phyloP scores from a whole-genome alignment of 139 green algal species.

The Desmodesmus armatus region DNA sequence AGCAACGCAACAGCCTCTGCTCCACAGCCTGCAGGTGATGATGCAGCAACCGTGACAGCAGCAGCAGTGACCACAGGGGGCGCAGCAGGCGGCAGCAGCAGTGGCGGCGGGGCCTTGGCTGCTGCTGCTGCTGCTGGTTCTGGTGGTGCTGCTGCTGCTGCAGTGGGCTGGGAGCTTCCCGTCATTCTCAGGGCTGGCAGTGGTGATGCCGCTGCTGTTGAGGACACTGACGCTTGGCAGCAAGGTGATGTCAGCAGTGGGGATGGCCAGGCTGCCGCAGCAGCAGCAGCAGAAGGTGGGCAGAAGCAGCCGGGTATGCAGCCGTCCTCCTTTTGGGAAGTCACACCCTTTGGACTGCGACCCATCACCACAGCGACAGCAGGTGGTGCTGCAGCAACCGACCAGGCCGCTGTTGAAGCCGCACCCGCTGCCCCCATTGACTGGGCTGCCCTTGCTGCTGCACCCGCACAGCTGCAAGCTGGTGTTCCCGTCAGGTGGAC shows the following conservation, averaged over 20 bases:
- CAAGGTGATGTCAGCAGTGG: neutral
- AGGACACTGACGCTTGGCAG: neutral
- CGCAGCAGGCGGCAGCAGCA: neutral
- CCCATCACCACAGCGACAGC: neutral
- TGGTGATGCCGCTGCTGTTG: neutral
- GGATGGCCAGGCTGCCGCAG: no score
- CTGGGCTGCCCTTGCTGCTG: no score
- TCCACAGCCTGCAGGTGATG: neutral
- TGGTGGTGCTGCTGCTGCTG: neutral
- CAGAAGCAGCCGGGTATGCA: neutral
- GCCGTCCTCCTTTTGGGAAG: neutral
- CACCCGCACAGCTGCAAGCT: neutral
- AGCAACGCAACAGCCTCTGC: neutral
- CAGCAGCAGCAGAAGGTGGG: neutral
- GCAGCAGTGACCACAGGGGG: neutral
- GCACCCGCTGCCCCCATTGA: neutral
- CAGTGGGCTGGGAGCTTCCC: no score
- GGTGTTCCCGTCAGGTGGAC: no score
- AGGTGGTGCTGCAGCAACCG: neutral
- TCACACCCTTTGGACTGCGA: neutral
- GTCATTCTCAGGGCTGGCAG: no score
- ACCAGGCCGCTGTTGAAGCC: neutral
- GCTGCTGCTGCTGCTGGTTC: neutral
- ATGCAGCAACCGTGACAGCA: neutral
- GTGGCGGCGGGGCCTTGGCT: neutral